Evolutionary conservation across 805 yeast species (phyloP).

Genomic region (Barnettozyma californica): DNA sequence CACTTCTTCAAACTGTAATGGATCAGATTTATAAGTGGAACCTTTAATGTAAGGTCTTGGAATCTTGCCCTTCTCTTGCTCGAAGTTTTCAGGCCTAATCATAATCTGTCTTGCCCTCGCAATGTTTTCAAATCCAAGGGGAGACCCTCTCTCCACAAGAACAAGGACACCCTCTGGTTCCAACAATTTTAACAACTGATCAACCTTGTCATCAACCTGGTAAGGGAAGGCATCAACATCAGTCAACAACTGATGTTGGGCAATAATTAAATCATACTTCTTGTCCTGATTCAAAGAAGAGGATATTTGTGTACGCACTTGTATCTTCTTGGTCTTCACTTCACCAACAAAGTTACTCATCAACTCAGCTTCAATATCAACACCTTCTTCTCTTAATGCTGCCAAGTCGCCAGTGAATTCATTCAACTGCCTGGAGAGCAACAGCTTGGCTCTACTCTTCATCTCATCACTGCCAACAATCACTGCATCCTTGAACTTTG

Average conservation of each 20-base stretch:
- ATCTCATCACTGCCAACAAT: slow-evolving; percentile 67
- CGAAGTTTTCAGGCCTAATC: slow-evolving; percentile 75
- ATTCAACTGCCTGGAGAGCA: slow-evolving; percentile 63
- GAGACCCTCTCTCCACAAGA: slow-evolving; percentile 82
- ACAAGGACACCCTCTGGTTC: slow-evolving; percentile 78
- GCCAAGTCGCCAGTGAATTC: slow-evolving; percentile 34
- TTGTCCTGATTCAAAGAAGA: slow-evolving; percentile 41
- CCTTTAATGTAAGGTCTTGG: slow-evolving; percentile 66
- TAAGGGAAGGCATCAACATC: slow-evolving; percentile 58
- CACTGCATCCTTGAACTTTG: slow-evolving; percentile 63
- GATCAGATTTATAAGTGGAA: slow-evolving; percentile 28
- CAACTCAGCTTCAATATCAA: slow-evolving; percentile 15
- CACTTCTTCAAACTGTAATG: slow-evolving; percentile 14
- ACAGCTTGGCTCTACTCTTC: slow-evolving; percentile 73
- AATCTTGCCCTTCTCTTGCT: slow-evolving; percentile 50
- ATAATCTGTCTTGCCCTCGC: slow-evolving; percentile 88
- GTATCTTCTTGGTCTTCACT: slow-evolving; percentile 52
- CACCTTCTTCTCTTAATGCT: slow-evolving; percentile 15
- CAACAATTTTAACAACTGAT: slow-evolving; percentile 52
- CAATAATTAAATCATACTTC: slow-evolving; percentile 76
- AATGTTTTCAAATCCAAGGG: slow-evolving; percentile 80
- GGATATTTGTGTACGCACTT: slow-evolving; percentile 49
- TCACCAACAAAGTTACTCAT: slow-evolving; percentile 33
- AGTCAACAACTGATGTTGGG: slow-evolving; percentile 70
- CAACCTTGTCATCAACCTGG: slow-evolving; percentile 65